These are phyloP conservation scores for Podochytrium sp. DNA, from an alignment of 192 early-diverging fungal genomes.

Conservation along the genomic window DNA sequence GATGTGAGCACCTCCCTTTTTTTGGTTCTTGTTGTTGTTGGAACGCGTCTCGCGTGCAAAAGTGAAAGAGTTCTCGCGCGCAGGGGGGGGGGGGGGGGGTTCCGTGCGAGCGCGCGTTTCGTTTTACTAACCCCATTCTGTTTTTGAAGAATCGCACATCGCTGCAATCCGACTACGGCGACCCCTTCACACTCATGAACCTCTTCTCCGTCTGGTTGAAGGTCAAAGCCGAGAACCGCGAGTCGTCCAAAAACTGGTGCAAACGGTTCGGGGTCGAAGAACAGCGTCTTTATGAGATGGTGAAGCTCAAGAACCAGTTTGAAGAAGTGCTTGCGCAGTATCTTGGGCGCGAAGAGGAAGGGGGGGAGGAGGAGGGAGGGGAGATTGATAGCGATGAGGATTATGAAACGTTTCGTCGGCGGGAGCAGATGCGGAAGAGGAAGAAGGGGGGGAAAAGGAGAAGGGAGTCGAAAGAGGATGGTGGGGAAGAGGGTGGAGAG, in stretches of 20 bases:
- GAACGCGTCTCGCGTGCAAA: too few species aligned
- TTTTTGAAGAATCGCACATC: slow-evolving; percentile 46
- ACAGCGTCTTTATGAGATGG: slow-evolving; percentile 73
- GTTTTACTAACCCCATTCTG: neutral
- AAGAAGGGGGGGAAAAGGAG: neutral
- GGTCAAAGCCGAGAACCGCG: slow-evolving; percentile 50
- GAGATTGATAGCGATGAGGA: slow-evolving; percentile 23
- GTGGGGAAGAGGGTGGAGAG: slow-evolving; percentile 19
- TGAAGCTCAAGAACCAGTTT: slow-evolving; percentile 69
- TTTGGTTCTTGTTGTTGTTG: slow-evolving; percentile 18
- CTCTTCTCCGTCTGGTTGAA: slow-evolving; percentile 64
- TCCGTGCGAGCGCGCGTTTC: neutral
- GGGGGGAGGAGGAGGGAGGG: slow-evolving; percentile 20
- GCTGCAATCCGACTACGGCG: slow-evolving; percentile 63
- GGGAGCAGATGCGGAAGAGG: neutral
- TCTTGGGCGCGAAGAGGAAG: slow-evolving; percentile 14
- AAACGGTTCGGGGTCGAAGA: slow-evolving; percentile 67
- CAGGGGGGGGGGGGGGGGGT: too few species aligned
- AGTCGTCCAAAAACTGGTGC: slow-evolving; percentile 65
- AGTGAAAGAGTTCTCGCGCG: too few species aligned
- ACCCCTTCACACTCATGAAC: slow-evolving; percentile 70
- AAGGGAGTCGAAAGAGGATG: slow-evolving; percentile 5
- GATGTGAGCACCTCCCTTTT: slow-evolving; percentile 46
- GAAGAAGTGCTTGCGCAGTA: slow-evolving; percentile 60
- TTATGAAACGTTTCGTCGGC: neutral